These are phyloP conservation scores for Ceratobasidium sp. DNA, from an alignment of 1,284 basidiomycete genomes.

Conservation along the genomic window DNA sequence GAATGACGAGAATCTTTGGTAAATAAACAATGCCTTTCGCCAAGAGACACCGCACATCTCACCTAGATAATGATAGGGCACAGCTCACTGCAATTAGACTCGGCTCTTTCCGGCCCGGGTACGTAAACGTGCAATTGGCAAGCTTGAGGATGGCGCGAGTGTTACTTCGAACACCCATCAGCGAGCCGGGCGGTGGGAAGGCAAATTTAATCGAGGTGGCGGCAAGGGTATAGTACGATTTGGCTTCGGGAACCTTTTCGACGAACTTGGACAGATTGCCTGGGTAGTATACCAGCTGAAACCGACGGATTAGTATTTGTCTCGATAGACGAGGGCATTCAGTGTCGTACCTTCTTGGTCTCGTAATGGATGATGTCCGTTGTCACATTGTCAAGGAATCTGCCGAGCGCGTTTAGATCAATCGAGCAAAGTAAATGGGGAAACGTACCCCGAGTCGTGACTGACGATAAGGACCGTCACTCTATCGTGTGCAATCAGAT, in stretches of 20 bases:
- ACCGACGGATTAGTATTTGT: slow-evolving; percentile 42
- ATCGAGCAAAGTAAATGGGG: slow-evolving; percentile 9
- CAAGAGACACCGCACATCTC: slow-evolving; percentile 48
- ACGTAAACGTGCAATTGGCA: slow-evolving; percentile 92
- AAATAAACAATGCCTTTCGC: slow-evolving; percentile 21
- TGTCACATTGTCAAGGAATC: slow-evolving; percentile 96
- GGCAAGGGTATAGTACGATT: slow-evolving; percentile 96
- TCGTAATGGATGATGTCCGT: slow-evolving; percentile 99
- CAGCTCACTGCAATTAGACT: slow-evolving; percentile 91
- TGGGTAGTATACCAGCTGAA: slow-evolving; percentile 89
- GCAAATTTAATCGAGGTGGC: slow-evolving; percentile 96
- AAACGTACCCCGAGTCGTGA: slow-evolving; percentile 91
- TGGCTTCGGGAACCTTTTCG: slow-evolving; percentile 90
- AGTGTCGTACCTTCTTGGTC: slow-evolving; percentile 76
- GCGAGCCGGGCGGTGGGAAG: slow-evolving; percentile 94
- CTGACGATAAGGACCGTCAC: slow-evolving; percentile 96
- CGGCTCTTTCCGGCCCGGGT: slow-evolving; percentile 86
- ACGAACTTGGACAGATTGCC: slow-evolving; percentile 96
- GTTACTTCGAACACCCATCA: slow-evolving; percentile 97
- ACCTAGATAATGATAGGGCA: slow-evolving; percentile 91
- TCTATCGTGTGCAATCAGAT: slow-evolving; percentile 81
- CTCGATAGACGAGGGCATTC: slow-evolving; percentile 16
- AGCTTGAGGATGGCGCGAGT: slow-evolving; percentile 97
- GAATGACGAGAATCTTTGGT: neutral
- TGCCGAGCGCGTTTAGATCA: slow-evolving; percentile 50